Percentiles rank a stretch among this genome's conserved stretches.
Evolutionary conservation across 148 eudicot genomes (phyloP).

Genomic region (Fagopyrum tataricum): DNA sequence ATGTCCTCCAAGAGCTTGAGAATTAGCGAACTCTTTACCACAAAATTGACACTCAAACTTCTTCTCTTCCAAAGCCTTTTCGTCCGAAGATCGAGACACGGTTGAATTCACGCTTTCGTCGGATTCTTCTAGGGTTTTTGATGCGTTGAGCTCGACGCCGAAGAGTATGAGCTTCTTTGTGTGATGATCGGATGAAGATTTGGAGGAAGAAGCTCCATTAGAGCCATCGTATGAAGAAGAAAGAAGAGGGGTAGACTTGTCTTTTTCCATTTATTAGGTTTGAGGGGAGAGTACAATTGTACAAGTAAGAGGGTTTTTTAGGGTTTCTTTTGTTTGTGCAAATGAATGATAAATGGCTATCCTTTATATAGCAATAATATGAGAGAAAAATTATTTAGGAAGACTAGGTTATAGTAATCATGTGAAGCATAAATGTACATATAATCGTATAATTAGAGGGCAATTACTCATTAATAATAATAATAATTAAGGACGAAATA

Average conservation of each 20-base stretch:
- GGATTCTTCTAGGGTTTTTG: too few relatives aligned
- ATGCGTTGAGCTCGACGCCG: background rate
- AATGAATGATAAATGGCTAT: background rate
- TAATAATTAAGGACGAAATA: slow-evolving; percentile 2
- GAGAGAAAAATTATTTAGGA: background rate
- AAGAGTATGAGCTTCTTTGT: slow-evolving; percentile 7
- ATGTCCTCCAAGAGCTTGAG: slow-evolving; percentile 10
- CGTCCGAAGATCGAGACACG: background rate
- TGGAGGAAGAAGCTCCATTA: background rate
- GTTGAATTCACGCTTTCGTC: background rate
- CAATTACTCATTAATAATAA: background rate
- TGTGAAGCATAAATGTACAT: slow-evolving; percentile 10
- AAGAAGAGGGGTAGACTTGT: background rate
- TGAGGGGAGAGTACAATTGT: background rate
- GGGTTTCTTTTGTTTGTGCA: background rate
- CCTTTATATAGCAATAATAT: background rate
- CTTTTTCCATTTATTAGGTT: background rate
- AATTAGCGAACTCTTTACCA: background rate
- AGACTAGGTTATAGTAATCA: slow-evolving; percentile 12
- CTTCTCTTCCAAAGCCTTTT: background rate
- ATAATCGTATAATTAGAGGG: background rate
- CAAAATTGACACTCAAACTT: slow-evolving; percentile 14
- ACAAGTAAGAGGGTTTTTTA: background rate
- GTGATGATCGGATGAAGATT: background rate
- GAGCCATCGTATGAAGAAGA: background rate